Base-by-base conservation (phyloP, 257 asterid genomes). In the Fraxinus excelsior region DNA sequence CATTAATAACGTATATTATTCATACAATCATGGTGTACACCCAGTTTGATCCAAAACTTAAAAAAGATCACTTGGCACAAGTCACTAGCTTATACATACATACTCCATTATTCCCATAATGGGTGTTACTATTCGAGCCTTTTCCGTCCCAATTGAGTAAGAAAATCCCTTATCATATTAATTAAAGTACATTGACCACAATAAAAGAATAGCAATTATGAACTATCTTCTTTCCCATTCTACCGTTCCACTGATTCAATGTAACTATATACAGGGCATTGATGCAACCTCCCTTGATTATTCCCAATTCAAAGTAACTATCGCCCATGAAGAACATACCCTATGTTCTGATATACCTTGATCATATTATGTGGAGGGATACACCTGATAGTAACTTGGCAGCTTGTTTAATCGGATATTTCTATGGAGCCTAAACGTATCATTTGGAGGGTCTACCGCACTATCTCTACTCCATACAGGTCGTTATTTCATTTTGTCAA, bases 221-320 rank as follows among this genome's bases (percentile, higher is more conserved):
- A 74, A 23, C 64, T 42, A 46, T 58, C 64, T 71, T 34, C 64
- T 58, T 77, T 66, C 51, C 16, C 67, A 70, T 2, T 28, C 32
- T 70, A 69, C 44, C 40, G 32, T 65, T 71, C 62, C 49, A 44
- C 34, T 28, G 32, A 23, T 62, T 21, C 70, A 53, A 42, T 29
- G 42, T 28, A 68, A 31, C 51, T 14, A 25, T 46, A 31, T 49
- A 13, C 35, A 34, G 65, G 2, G 6, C 67, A 60, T 2, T 10
- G 67, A 25, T 3, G 34, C 67, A 60, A 60, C 31, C 32, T 25
- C 32, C 16, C 16, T 21, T 3, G 14, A 25, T 21, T 7, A 58
- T 60, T 60, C 67, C 31, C 67, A 60, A 21, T 60, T 56, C 65
- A 56, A 38, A 38, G 46, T 38, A 38, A 38, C 46, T 38, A 38